A percentile compares a stretch with the other conserved stretches of the same genome.
These are phyloP conservation scores for Metschnikowia kofuensis DNA, from an alignment of 805 yeast species.

Conservation along the genomic window DNA sequence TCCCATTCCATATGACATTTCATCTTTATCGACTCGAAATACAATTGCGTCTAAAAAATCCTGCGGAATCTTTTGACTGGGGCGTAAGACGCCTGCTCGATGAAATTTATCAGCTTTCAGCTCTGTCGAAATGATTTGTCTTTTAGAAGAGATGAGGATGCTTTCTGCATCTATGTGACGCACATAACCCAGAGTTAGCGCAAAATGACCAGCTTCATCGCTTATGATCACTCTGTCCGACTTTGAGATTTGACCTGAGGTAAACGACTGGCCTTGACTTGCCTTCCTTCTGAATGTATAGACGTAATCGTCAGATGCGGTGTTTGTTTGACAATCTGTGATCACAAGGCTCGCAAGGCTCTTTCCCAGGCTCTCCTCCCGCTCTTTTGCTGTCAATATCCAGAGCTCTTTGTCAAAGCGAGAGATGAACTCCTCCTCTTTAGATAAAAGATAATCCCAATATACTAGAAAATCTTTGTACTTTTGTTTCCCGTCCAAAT, in stretches of 20 bases:
- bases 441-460: slow-evolving; percentile 72
- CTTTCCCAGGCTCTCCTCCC: slow-evolving; percentile 61
- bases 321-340: slow-evolving; percentile 20
- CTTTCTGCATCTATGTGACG: slow-evolving; percentile 38
- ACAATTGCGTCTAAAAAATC: slow-evolving; percentile 6
- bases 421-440: slow-evolving; percentile 63
- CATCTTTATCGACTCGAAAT: slow-evolving; percentile 80
- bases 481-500: slow-evolving; percentile 34
- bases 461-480: slow-evolving; percentile 59
- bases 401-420: slow-evolving; percentile 62
- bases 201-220: slow-evolving; percentile 77
- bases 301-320: slow-evolving; percentile 27
- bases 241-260: slow-evolving; percentile 46
- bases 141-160: slow-evolving; percentile 50
- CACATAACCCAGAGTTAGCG: slow-evolving; percentile 63
- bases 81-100: slow-evolving; percentile 17
- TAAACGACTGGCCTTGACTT: slow-evolving; percentile 5
- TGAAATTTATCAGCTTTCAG: slow-evolving; percentile 41
- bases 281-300: slow-evolving; percentile 48
- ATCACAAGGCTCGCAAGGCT: slow-evolving; percentile 54
- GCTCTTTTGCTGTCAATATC: slow-evolving; percentile 53
- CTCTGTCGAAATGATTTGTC: slow-evolving; percentile 48
- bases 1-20: slow-evolving; percentile 69
- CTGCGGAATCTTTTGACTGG: slow-evolving; percentile 8
- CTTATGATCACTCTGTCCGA: slow-evolving; percentile 72